Conservation (phyloP, 2,329 filamentous ascomycete species). For the Phialocephala subalpina region DNA sequence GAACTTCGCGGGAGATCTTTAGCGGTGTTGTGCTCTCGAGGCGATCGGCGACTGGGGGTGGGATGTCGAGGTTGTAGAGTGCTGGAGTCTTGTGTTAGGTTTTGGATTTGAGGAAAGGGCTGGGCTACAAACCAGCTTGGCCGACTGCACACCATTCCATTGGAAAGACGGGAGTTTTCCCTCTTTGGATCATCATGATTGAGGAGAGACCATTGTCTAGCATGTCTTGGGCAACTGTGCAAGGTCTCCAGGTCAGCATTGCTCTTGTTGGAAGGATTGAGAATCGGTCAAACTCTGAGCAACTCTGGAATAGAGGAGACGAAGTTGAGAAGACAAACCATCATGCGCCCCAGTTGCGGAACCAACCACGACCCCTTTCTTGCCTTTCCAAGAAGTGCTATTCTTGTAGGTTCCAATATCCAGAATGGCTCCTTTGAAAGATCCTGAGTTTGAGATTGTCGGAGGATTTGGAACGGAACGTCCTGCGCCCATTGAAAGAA, state of each 20-base stretch:
- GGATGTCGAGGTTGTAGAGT: conserved; percentile 19
- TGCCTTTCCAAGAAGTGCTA: conserved; percentile 52
- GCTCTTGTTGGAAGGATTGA: no score
- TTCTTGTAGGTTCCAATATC: conserved; percentile 20
- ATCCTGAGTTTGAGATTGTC: conserved; percentile 60
- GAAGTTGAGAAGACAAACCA: conserved; percentile 13
- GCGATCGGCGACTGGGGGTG: conserved; percentile 16
- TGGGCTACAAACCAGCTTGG: conserved; percentile 14
- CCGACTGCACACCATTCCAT: conserved; percentile 19
- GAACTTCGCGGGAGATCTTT: conserved; percentile 17
- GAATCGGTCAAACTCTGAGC: not conserved
- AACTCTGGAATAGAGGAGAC: not conserved
- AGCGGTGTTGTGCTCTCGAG: not conserved
- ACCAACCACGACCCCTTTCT: conserved; percentile 69
- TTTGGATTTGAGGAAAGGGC: not conserved
- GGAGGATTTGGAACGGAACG: conserved; percentile 65
- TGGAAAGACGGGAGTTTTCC: conserved; percentile 19
- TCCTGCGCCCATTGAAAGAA: conserved; percentile 61
- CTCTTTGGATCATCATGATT: conserved; percentile 58
- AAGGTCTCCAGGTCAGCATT: not conserved
- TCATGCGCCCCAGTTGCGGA: conserved; percentile 73
- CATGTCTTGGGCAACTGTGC: conserved; percentile 68
- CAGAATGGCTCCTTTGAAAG: conserved; percentile 17
- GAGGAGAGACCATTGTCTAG: conserved; percentile 60
- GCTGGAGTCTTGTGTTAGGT: conserved; percentile 5